phyloP scores from a whole-genome alignment of 2,329 filamentous ascomycete genomes.

The Beauveria medogensis region DNA sequence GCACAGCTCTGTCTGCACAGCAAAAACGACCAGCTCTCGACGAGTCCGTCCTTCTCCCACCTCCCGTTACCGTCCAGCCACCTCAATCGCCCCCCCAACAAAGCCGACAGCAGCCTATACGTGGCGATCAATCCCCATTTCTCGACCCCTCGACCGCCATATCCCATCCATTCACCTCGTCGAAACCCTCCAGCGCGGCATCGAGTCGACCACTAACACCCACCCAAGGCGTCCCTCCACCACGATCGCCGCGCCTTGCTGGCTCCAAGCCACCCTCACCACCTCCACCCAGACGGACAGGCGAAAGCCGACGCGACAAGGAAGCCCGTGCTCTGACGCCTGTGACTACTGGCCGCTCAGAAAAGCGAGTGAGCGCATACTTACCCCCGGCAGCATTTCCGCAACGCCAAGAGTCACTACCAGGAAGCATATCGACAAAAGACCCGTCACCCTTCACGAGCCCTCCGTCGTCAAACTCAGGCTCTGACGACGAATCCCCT shows the following conservation, averaged over 20 bases:
- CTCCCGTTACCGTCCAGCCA: constrained; percentile 60
- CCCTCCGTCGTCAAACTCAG: constrained; percentile 62
- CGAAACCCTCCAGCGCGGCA: constrained; percentile 40
- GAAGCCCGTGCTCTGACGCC: constrained; percentile 21
- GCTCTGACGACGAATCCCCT: constrained; percentile 41
- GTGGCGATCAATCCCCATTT: constrained; percentile 36
- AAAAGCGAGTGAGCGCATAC: constrained; percentile 21
- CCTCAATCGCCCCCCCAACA: constrained; percentile 60
- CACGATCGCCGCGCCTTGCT: constrained; percentile 38
- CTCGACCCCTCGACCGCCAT: constrained; percentile 40
- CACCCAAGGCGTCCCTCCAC: constrained; percentile 26
- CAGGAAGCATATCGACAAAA: constrained; percentile 20
- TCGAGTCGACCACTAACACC: constrained; percentile 50
- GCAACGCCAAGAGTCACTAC: constrained; percentile 35
- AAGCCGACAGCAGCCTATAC: constrained; percentile 24
- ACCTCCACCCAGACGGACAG: constrained; percentile 55
- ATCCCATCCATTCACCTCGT: constrained; percentile 32
- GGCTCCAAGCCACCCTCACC: constrained; percentile 51
- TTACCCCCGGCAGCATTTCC: constrained; percentile 27
- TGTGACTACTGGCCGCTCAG: neutral
- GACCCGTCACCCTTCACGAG: constrained; percentile 76
- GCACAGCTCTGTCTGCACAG: neutral
- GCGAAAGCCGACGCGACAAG: constrained; percentile 44
- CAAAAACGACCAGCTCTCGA: constrained; percentile 19
- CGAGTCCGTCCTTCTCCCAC: constrained; percentile 35